Conservation (phyloP, 2,329 filamentous ascomycete genomes). For the Claviceps fusiformis region DNA sequence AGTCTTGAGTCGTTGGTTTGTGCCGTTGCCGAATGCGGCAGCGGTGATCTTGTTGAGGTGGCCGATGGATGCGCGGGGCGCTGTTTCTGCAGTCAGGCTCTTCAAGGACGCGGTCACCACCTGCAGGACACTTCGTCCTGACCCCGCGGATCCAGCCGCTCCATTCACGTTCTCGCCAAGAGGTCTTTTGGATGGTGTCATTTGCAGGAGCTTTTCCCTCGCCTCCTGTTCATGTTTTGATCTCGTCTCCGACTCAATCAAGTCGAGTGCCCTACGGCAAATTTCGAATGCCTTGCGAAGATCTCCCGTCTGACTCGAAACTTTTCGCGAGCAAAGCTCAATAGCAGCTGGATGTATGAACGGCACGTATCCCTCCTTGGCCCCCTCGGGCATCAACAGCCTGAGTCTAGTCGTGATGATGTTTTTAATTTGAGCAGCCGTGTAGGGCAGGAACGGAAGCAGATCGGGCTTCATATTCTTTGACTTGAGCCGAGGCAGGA, state of each 20-base stretch:
- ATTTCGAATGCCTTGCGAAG: slow-evolving; percentile 92
- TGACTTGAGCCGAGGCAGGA: slow-evolving; percentile 82
- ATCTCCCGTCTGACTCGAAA: slow-evolving; percentile 87
- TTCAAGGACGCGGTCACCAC: slow-evolving; percentile 41
- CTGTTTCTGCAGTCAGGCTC: slow-evolving; percentile 58
- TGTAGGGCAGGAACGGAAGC: slow-evolving; percentile 87
- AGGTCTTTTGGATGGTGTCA: slow-evolving; percentile 60
- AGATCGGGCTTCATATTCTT: slow-evolving; percentile 83
- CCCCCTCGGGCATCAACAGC: slow-evolving; percentile 47
- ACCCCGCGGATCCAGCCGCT: slow-evolving; percentile 25
- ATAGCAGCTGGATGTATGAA: slow-evolving; percentile 92
- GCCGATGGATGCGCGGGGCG: slow-evolving; percentile 75
- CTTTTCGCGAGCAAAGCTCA: slow-evolving; percentile 86
- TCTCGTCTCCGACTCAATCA: slow-evolving; percentile 74
- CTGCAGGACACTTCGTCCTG: slow-evolving; percentile 30
- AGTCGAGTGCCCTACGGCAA: slow-evolving; percentile 74
- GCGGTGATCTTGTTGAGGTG: slow-evolving; percentile 89
- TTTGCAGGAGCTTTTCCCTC: slow-evolving; percentile 40
- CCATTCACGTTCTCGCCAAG: slow-evolving; percentile 71
- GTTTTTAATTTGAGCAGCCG: slow-evolving; percentile 68
- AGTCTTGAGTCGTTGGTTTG: slow-evolving; percentile 67
- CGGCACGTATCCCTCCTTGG: slow-evolving; percentile 52
- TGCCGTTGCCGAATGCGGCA: slow-evolving; percentile 79
- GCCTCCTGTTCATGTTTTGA: slow-evolving; percentile 54
- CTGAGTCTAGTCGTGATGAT: slow-evolving; percentile 78